Conservation (phyloP, 2,329 filamentous ascomycete genomes). For the Calonectria pteridis region DNA sequence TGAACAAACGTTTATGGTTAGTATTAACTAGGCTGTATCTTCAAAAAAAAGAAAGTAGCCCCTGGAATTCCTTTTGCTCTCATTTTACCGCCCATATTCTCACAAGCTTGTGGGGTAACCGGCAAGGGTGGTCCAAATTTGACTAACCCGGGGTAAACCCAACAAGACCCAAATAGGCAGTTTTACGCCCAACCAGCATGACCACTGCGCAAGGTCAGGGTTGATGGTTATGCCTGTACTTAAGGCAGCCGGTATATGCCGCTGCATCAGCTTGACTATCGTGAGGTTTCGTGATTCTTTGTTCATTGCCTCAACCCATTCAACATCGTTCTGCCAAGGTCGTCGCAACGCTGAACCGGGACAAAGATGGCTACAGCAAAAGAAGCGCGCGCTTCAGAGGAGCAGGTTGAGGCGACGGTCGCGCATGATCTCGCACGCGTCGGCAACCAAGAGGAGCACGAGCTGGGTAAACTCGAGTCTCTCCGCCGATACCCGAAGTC, state of each 20-base stretch:
- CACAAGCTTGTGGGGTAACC: background rate
- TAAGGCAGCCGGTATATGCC: background rate
- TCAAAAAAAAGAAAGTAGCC: too few relatives aligned
- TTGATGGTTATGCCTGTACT: background rate
- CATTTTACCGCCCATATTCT: background rate
- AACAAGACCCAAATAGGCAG: background rate
- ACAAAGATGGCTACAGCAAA: background rate
- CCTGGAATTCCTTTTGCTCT: too few relatives aligned
- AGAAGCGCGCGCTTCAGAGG: background rate
- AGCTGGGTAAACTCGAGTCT: slow-evolving; percentile 36
- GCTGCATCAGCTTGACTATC: background rate
- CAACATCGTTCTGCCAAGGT: background rate
- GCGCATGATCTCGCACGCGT: slow-evolving; percentile 34
- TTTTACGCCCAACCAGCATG: background rate
- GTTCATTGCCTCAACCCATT: background rate
- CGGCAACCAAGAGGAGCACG: slow-evolving; percentile 45
- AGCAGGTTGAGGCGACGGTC: slow-evolving; percentile 25
- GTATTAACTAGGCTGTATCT: background rate
- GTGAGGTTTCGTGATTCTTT: background rate
- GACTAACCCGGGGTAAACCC: background rate
- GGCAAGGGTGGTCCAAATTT: background rate
- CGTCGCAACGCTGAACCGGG: background rate
- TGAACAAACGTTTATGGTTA: background rate
- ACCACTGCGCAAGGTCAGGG: background rate
- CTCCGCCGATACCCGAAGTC: slow-evolving; percentile 39